Base-by-base conservation (phyloP, 441 rosid species). In the Melastoma candidum region DNA sequence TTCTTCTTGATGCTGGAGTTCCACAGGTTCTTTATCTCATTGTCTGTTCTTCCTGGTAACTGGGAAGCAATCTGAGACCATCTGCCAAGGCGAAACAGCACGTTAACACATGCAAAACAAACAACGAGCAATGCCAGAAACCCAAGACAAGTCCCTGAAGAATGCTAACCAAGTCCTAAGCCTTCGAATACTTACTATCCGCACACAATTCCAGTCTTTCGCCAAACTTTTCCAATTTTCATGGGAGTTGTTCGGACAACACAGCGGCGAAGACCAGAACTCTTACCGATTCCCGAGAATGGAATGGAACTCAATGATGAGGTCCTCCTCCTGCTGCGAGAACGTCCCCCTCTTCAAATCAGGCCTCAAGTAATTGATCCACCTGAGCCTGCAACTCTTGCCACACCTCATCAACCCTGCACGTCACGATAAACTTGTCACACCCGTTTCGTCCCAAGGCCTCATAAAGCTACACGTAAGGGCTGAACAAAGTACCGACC, bases 1-100 rank as follows among this genome's bases (percentile, higher is more conserved):
- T 51, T 51, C 63, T 60, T 60, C 63, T 60, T 51, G 57, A 60
- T 60, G 57, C 57, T 60, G 49, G 63, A 60, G 57, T 60, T 60
- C 63, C 63, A 60, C 51, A 60, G 54, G 54, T 60, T 60, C 63
- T 60, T 60, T 4, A 60, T 60, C 48, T 60, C 63, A 17, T 60
- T 60, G 13, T 60, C 63, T 4, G 63, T 60, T 60, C 63, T 51
- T 44, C 63, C 63, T 3, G 63, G 57, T 2, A 60, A 51, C 13
- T 2, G 56, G 11, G 46, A 14, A 7, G 63, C 63, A 12, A 60
- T 60, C 41, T 51, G 63, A 45, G 63, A 51, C 63, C 63, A 60
- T 51, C 63, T 51, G 57, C 41, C 6, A 9, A 36, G 41, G 41
- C 41, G 41, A 36, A 36, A 4, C 41, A 9, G 41, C 8, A 36